These are phyloP conservation scores for Lichtheimia hyalospora DNA, from an alignment of 371 early-diverging fungal species.

Conservation along the genomic window DNA sequence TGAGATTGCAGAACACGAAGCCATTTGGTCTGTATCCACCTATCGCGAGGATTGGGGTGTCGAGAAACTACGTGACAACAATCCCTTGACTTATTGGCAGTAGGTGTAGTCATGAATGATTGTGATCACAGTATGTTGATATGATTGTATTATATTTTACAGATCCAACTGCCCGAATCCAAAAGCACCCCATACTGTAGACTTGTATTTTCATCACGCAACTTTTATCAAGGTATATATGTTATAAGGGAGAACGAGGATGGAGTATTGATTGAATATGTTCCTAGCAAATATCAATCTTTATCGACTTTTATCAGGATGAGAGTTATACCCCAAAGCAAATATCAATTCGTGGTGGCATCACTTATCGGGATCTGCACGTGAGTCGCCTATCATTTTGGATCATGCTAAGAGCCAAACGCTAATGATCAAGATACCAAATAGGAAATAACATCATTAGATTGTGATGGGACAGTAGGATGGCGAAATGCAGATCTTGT, in stretches of 20 bases:
- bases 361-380: conserved; percentile 63
- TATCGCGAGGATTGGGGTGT: conserved; percentile 70
- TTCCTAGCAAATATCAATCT: conserved; percentile 68
- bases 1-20: conserved; percentile 57
- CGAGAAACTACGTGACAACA: conserved; percentile 65
- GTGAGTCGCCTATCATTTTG: conserved; percentile 1
- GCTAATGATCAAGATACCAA: not conserved
- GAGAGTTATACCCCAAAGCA: conserved; percentile 91
- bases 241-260: not conserved
- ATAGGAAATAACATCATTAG: conserved; percentile 53
- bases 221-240: conserved; percentile 30
- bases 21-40: conserved; percentile 74
- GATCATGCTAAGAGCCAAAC: not conserved
- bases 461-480: conserved; percentile 71
- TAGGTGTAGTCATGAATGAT: conserved; percentile 20
- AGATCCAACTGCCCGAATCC: conserved; percentile 53
- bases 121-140: not conserved
- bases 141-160: conserved; percentile 43
- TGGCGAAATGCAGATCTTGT: conserved; percentile 69
- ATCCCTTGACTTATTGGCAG: conserved; percentile 86
- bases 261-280: not conserved
- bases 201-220: conserved; percentile 33
- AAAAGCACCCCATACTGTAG: conserved; percentile 40
- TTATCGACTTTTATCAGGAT: conserved; percentile 79
- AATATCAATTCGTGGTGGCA: conserved; percentile 75